Conservation (phyloP, 768 basidiomycete species). For the Exsudoporus frostii region DNA sequence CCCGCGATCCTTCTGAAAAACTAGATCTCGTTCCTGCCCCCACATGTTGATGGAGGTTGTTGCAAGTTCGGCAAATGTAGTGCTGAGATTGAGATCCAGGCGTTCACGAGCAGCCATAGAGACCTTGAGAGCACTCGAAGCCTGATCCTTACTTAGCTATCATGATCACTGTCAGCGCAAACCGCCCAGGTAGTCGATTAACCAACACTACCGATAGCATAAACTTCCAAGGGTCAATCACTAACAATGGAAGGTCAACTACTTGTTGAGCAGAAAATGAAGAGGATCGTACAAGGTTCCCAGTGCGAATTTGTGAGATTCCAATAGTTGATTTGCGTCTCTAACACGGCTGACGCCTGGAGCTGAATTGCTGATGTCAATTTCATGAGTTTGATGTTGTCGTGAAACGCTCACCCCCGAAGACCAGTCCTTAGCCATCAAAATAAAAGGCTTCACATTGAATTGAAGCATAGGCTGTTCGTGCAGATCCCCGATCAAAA, state of each 20-base stretch:
- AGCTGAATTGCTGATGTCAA: slow-evolving; percentile 46
- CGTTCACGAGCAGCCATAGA: slow-evolving; percentile 74
- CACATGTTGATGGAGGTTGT: slow-evolving; percentile 70
- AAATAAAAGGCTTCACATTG: slow-evolving; percentile 77
- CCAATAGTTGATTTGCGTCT: slow-evolving; percentile 89
- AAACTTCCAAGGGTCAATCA: slow-evolving; percentile 96
- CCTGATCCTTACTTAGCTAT: slow-evolving; percentile 53
- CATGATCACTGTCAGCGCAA: slow-evolving; percentile 9
- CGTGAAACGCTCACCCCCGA: slow-evolving; percentile 56
- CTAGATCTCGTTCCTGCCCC: slow-evolving; percentile 68
- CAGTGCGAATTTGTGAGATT: slow-evolving; percentile 97
- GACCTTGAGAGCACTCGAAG: slow-evolving; percentile 51
- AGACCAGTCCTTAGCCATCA: slow-evolving; percentile 91
- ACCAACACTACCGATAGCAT: slow-evolving; percentile 53
- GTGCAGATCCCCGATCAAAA: slow-evolving; percentile 92
- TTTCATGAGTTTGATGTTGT: not conserved
- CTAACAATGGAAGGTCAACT: slow-evolving; percentile 35
- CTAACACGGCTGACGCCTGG: slow-evolving; percentile 77
- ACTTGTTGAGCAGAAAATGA: not conserved
- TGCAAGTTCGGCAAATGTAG: slow-evolving; percentile 84
- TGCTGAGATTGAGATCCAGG: slow-evolving; percentile 87
- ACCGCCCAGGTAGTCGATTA: not conserved
- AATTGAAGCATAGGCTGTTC: slow-evolving; percentile 94
- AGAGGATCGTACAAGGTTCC: slow-evolving; percentile 72
- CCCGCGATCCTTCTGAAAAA: slow-evolving; percentile 76